Evolutionary conservation across 1,284 basidiomycete species (phyloP).

Genomic region (Puccinia novopanici): DNA sequence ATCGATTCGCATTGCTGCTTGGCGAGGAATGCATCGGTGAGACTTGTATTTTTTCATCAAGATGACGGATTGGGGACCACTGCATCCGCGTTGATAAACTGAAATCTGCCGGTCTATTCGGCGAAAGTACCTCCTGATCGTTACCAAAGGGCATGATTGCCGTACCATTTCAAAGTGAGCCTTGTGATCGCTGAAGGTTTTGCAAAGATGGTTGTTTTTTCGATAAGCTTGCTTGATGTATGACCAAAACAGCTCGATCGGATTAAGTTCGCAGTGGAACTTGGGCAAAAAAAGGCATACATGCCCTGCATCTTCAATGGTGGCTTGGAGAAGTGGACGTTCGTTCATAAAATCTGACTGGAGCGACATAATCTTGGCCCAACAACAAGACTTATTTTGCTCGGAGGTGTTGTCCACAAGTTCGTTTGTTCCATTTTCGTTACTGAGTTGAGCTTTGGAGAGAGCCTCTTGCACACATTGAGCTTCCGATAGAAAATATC

Average conservation of each 20-base stretch:
- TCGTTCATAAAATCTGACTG: constrained; percentile 29
- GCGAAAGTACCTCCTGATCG: not conserved
- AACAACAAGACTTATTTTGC: not conserved
- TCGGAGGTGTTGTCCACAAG: not conserved
- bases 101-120: constrained; percentile 7
- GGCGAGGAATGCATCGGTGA: too few species aligned
- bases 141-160: not conserved
- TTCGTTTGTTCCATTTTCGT: not conserved
- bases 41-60: constrained; percentile 29
- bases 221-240: not conserved
- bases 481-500: not conserved
- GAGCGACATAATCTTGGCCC: constrained; percentile 2
- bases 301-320: constrained; percentile 24
- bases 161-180: not conserved
- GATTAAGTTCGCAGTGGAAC: constrained; percentile 34
- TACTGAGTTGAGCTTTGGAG: not conserved
- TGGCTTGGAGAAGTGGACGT: not conserved
- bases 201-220: not conserved
- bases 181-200: not conserved
- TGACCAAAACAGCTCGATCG: constrained; percentile 5
- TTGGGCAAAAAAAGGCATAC: constrained; percentile 26
- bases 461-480: not conserved
- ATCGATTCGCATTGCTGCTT: too few species aligned
- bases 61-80: not conserved
- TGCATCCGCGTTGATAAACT: constrained; percentile 10